These are phyloP conservation scores for Incumbomyces delicatus DNA, from an alignment of 2,329 filamentous ascomycete species.

Conservation along the genomic window DNA sequence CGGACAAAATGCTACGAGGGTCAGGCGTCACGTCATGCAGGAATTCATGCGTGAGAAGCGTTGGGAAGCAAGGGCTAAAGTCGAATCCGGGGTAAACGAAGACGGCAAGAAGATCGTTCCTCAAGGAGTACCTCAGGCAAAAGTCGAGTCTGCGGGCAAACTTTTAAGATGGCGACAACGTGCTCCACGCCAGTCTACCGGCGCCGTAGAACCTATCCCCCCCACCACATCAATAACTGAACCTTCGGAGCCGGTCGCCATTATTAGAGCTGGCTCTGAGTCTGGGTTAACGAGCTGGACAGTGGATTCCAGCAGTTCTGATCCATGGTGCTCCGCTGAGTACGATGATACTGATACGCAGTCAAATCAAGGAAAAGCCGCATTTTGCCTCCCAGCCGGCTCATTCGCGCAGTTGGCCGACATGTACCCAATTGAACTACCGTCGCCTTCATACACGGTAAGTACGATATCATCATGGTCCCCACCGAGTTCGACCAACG, in stretches of 20 bases:
- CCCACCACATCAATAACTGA: no score
- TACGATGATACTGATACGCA: neutral
- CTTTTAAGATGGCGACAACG: no score
- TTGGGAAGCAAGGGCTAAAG: constrained; percentile 10
- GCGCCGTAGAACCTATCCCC: no score
- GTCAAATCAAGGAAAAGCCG: neutral
- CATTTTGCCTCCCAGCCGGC: constrained; percentile 6
- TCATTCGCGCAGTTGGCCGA: constrained; percentile 13
- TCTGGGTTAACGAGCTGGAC: neutral
- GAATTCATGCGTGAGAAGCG: constrained; percentile 32
- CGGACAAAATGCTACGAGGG: constrained; percentile 28
- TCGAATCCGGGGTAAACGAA: neutral
- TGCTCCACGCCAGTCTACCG: no score
- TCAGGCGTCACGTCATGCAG: constrained; percentile 37
- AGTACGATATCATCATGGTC: constrained; percentile 5
- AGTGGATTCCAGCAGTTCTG: no score
- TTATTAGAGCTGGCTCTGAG: neutral
- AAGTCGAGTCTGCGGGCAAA: no score
- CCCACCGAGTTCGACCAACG: constrained; percentile 7
- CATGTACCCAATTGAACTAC: constrained; percentile 5
- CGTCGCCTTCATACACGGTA: constrained; percentile 6
- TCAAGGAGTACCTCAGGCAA: neutral
- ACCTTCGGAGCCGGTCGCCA: no score
- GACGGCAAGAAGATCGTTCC: neutral
- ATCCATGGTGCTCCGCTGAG: neutral